A percentile compares a stretch with the other conserved stretches of the same genome.
Conservation (phyloP, 805 yeast genomes). For the Pichia insulana region DNA sequence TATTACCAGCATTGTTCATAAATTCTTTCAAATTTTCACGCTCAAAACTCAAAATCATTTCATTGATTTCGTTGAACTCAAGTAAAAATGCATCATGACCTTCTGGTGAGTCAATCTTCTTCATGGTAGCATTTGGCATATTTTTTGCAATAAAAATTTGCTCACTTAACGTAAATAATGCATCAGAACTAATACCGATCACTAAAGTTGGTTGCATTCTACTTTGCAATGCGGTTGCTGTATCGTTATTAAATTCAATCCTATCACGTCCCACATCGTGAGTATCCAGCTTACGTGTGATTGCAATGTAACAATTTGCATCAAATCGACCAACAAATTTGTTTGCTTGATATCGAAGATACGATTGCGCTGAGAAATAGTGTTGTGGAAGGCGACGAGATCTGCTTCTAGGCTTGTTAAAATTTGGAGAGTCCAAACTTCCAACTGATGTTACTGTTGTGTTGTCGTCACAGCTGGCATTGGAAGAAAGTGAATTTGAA, state of each 20-base stretch:
- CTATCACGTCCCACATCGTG: slow-evolving; percentile 87
- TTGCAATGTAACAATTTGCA: slow-evolving; percentile 93
- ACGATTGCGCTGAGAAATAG: slow-evolving; percentile 91
- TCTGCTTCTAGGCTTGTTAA: slow-evolving; percentile 32
- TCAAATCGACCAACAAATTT: slow-evolving; percentile 87
- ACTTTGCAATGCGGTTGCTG: slow-evolving; percentile 45
- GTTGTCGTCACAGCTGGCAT: slow-evolving; percentile 8
- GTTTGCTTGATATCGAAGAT: slow-evolving; percentile 86
- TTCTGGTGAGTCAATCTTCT: slow-evolving; percentile 79
- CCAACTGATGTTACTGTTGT: slow-evolving; percentile 5
- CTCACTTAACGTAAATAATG: slow-evolving; percentile 84
- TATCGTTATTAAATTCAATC: slow-evolving; percentile 29
- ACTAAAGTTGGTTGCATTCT: slow-evolving; percentile 71
- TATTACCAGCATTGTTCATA: slow-evolving; percentile 42
- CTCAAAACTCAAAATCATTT: slow-evolving; percentile 60
- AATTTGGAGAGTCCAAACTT: neutral
- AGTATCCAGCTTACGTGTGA: slow-evolving; percentile 88
- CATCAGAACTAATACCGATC: slow-evolving; percentile 88
- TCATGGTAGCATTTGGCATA: slow-evolving; percentile 60
- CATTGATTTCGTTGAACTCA: slow-evolving; percentile 78
- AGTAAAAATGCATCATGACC: slow-evolving; percentile 96
- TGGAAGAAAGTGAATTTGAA: slow-evolving; percentile 24
- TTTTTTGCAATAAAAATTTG: slow-evolving; percentile 75
- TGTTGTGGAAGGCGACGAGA: slow-evolving; percentile 38
- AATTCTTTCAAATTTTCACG: slow-evolving; percentile 47